A percentile compares a stretch with the other conserved stretches of the same genome.
phyloP scores from a whole-genome alignment of 176 grass and related monocot species.

The Elaeis guineensis region DNA sequence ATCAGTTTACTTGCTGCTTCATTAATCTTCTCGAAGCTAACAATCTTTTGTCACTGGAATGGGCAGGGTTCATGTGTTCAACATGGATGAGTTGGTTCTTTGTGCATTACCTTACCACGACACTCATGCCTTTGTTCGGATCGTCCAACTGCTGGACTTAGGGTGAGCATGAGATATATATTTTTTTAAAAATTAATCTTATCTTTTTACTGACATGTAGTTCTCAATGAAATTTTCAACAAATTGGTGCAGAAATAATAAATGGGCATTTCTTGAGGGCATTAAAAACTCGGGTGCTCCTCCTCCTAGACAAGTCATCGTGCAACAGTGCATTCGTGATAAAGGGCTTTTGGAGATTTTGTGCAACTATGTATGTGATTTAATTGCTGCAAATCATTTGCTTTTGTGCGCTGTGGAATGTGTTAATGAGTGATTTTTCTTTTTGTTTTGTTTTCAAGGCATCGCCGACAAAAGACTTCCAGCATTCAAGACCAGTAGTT shows the following conservation, averaged over 20 bases:
- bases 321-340: slow-evolving; percentile 87
- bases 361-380: slow-evolving; percentile 77
- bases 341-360: slow-evolving; percentile 70
- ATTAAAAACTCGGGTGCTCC: slow-evolving; percentile 68
- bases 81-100: slow-evolving; percentile 71
- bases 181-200: not conserved
- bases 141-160: slow-evolving; percentile 71
- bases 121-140: slow-evolving; percentile 73
- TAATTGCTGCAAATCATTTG: not conserved
- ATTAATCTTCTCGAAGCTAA: slow-evolving; percentile 16
- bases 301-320: slow-evolving; percentile 63
- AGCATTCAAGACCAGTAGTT: slow-evolving; percentile 54
- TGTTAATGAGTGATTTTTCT: slow-evolving; percentile 10
- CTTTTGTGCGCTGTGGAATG: too few relatives aligned
- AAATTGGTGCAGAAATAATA: slow-evolving; percentile 54
- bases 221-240: slow-evolving; percentile 6
- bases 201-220: too few relatives aligned
- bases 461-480: slow-evolving; percentile 57
- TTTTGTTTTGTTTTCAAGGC: slow-evolving; percentile 37
- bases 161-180: slow-evolving; percentile 28
- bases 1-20: slow-evolving; percentile 6
- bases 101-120: slow-evolving; percentile 77
- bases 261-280: slow-evolving; percentile 82
- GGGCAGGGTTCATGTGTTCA: slow-evolving; percentile 87
- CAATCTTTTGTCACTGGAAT: not conserved